These are phyloP conservation scores for Chionographis japonica DNA, from an alignment of 106 monocot species.

Conservation along the genomic window DNA sequence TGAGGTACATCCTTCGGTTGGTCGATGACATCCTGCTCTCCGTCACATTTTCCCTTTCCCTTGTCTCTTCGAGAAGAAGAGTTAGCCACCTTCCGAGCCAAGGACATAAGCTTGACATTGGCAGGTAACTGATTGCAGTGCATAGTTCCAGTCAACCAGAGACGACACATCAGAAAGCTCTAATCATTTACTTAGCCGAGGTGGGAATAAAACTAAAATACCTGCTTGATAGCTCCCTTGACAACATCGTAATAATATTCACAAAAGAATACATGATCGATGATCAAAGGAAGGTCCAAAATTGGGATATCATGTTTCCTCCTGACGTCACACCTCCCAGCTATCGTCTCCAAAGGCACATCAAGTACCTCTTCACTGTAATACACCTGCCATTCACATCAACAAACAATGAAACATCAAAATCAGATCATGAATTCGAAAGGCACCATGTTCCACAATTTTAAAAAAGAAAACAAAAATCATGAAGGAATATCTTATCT, in stretches of 20 bases:
- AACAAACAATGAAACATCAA: conserved; percentile 5
- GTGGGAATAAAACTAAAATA: conserved; percentile 14
- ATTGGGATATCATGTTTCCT: conserved; percentile 59
- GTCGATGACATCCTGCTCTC: conserved; percentile 23
- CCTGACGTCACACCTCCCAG: conserved; percentile 78
- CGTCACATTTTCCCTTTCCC: conserved; percentile 77
- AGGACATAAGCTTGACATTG: conserved; percentile 42
- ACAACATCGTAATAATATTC: conserved; percentile 68
- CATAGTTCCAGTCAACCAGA: conserved; percentile 7
- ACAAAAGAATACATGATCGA: conserved; percentile 87
- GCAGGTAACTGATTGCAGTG: conserved; percentile 56
- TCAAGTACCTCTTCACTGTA: conserved; percentile 66
- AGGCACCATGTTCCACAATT: neutral
- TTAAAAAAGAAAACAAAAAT: neutral
- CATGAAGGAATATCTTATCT: conserved; percentile 3
- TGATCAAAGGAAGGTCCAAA: conserved; percentile 52
- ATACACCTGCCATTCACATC: conserved; percentile 50
- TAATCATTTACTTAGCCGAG: neutral
- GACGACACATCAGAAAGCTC: neutral
- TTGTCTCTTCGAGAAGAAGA: conserved; percentile 49
- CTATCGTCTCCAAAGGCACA: conserved; percentile 62
- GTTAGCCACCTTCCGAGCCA: conserved; percentile 12
- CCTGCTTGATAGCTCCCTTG: conserved; percentile 86
- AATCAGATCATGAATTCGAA: neutral
- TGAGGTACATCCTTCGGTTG: conserved; percentile 26